These are phyloP conservation scores for Metschnikowia amazonensis DNA, from an alignment of 805 yeast genomes.

Conservation along the genomic window DNA sequence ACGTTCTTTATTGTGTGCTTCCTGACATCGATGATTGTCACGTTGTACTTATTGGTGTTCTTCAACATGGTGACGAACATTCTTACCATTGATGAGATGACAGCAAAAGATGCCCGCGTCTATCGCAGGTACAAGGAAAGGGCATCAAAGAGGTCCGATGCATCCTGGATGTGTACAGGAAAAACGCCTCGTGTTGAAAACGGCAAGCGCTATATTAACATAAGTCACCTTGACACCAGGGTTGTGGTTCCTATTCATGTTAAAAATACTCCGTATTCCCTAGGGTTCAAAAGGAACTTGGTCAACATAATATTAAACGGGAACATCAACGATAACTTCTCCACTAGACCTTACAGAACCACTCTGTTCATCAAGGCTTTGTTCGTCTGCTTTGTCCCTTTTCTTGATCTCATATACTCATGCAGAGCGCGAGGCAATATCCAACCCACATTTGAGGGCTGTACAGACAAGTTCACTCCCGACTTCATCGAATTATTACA, in stretches of 20 bases:
- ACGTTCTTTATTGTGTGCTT: conserved; percentile 43
- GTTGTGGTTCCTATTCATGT: conserved; percentile 33
- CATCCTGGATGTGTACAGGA: conserved; percentile 17
- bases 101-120: conserved; percentile 28
- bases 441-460: conserved; percentile 3
- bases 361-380: background rate
- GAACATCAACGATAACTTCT: conserved; percentile 9
- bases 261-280: conserved; percentile 32
- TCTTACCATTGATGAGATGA: conserved; percentile 59
- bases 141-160: background rate
- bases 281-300: conserved; percentile 36
- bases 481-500: conserved; percentile 9
- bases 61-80: conserved; percentile 45
- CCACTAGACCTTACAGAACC: background rate
- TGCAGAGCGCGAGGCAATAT: background rate
- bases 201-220: conserved; percentile 42
- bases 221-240: conserved; percentile 32
- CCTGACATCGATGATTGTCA: conserved; percentile 43
- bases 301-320: conserved; percentile 26
- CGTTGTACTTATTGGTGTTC: conserved; percentile 42
- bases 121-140: conserved; percentile 18
- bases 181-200: conserved; percentile 25
- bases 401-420: conserved; percentile 9
- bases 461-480: conserved; percentile 14
- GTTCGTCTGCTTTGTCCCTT: conserved; percentile 10